phyloP scores from a whole-genome alignment of 2,329 filamentous ascomycete species.

The Triangularia setosa region DNA sequence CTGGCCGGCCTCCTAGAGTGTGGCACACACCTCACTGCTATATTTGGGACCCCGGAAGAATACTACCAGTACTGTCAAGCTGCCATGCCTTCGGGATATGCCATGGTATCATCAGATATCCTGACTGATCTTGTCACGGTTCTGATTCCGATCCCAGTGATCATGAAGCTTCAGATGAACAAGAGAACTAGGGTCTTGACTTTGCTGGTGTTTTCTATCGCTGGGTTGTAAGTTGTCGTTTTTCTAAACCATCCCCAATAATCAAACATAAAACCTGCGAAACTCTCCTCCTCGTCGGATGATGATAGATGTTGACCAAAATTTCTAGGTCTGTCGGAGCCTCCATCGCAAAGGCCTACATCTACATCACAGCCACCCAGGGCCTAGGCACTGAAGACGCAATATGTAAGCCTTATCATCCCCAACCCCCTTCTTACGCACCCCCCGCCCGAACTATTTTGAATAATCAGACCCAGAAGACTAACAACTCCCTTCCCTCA shows the following conservation, averaged over 20 bases:
- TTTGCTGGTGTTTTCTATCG: slow-evolving; percentile 13
- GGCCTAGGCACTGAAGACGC: slow-evolving; percentile 11
- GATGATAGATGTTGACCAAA: neutral
- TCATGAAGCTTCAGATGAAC: slow-evolving; percentile 11
- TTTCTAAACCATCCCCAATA: no score
- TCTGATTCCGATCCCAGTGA: slow-evolving; percentile 15
- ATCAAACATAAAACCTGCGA: neutral
- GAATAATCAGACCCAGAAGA: no score
- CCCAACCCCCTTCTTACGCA: neutral
- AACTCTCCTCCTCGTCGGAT: neutral
- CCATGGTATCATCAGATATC: slow-evolving; percentile 10
- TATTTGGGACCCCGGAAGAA: slow-evolving; percentile 7
- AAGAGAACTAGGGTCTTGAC: slow-evolving; percentile 10
- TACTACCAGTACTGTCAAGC: slow-evolving; percentile 9
- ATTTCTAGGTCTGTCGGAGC: slow-evolving; percentile 14
- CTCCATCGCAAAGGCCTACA: slow-evolving; percentile 15
- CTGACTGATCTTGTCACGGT: slow-evolving; percentile 13
- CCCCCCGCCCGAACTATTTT: neutral
- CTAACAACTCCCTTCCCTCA: neutral
- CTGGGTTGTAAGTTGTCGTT: slow-evolving; percentile 4
- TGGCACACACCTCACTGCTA: slow-evolving; percentile 9
- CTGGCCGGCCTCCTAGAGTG: slow-evolving; percentile 11
- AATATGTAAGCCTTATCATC: slow-evolving; percentile 10
- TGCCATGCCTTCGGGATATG: slow-evolving; percentile 9
- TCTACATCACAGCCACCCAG: slow-evolving; percentile 11